Evolutionary conservation across 2,329 filamentous ascomycete species (phyloP).

Genomic region (Colletotrichum lentis): DNA sequence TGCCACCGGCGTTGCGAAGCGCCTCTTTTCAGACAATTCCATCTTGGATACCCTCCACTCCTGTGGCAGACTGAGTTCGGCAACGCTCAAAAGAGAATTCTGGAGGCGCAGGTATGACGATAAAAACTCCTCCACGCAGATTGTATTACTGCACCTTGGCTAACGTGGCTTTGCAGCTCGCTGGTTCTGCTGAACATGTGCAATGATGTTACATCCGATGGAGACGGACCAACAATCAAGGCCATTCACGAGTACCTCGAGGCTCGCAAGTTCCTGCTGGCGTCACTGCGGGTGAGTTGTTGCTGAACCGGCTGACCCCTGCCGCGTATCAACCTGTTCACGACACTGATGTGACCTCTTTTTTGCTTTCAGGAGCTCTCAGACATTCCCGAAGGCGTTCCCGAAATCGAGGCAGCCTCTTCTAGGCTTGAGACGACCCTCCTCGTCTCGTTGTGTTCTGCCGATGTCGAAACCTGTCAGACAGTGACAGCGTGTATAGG

Average conservation of each 20-base stretch:
- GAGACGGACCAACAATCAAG: conserved; percentile 54
- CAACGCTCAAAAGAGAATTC: conserved; percentile 54
- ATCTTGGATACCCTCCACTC: conserved; percentile 49
- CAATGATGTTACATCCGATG: conserved; percentile 56
- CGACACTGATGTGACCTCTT: not conserved
- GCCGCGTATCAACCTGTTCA: not conserved
- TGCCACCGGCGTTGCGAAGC: conserved; percentile 57
- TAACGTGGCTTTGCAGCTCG: conserved; percentile 49
- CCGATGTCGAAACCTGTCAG: conserved; percentile 71
- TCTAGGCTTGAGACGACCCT: conserved; percentile 69
- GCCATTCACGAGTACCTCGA: conserved; percentile 65
- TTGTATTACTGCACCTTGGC: conserved; percentile 2
- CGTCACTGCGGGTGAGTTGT: conserved; percentile 56
- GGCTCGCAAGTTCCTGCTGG: conserved; percentile 62
- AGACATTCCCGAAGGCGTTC: conserved; percentile 61
- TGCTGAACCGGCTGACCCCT: not conserved
- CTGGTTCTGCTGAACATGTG: conserved; percentile 57
- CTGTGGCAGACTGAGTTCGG: conserved; percentile 49
- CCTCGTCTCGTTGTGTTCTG: conserved; percentile 70
- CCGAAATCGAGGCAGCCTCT: conserved; percentile 61
- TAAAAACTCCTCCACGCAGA: conserved; percentile 30
- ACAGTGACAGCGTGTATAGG: conserved; percentile 69
- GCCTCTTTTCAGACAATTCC: conserved; percentile 54
- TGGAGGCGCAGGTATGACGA: conserved; percentile 61
- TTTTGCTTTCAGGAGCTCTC: conserved; percentile 58